Conservation (phyloP, 1,284 basidiomycete species). For the Inonotus hispidus region DNA sequence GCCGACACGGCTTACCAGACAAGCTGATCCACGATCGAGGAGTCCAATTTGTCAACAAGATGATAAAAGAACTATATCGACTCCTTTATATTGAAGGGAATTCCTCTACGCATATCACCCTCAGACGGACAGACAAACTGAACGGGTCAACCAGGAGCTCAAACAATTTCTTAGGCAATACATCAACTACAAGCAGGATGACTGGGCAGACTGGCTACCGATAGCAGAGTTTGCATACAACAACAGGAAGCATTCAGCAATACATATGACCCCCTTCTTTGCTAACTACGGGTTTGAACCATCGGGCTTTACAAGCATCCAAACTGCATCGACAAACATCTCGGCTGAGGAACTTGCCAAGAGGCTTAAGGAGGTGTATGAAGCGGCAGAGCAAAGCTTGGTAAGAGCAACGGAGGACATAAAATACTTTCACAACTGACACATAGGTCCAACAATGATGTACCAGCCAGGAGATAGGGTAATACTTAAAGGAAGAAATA, state of each 20-base stretch:
- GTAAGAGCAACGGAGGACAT: too few relatives aligned
- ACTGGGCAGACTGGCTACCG: conserved; percentile 27
- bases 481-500: too few relatives aligned
- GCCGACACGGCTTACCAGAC: conserved; percentile 19
- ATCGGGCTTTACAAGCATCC: too few relatives aligned
- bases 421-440: too few relatives aligned
- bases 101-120: conserved; percentile 25
- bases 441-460: too few relatives aligned
- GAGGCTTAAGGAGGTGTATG: too few relatives aligned
- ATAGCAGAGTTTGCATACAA: conserved; percentile 25
- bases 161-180: conserved; percentile 23
- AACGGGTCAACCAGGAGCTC: conserved; percentile 25
- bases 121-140: conserved; percentile 27
- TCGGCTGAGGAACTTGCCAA: too few relatives aligned
- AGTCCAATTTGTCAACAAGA: conserved; percentile 21
- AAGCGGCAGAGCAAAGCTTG: too few relatives aligned
- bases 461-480: too few relatives aligned
- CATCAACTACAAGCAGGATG: conserved; percentile 25
- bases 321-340: too few relatives aligned
- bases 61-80: conserved; percentile 18
- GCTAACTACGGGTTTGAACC: not conserved
- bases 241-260: conserved; percentile 22
- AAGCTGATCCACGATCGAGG: conserved; percentile 26
- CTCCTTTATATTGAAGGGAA: conserved; percentile 17
- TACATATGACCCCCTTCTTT: conserved; percentile 26